Evolutionary conservation across 208 protist genomes (phyloP), one percentile per base, ranked within the genome.

Genomic region (Wallacemonas sp.): DNA sequence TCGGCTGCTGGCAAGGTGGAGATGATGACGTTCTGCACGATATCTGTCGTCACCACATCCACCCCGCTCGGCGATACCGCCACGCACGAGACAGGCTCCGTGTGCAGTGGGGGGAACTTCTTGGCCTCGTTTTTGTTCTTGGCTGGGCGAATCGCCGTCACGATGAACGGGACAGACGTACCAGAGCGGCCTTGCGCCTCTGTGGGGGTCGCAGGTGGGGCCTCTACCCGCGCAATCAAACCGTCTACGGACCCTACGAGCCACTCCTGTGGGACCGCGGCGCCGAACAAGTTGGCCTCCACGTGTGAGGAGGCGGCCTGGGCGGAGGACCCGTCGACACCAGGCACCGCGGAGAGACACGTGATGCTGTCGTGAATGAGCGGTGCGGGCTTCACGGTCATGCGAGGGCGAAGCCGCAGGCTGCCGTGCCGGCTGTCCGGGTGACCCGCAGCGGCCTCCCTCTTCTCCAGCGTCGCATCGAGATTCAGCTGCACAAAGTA

Each of bases 21-120:
- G 22, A 95, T 70, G 11, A 86, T 71, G 15, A 92, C 76, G 55
- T 91, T 88, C 63, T 95, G 90, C 14, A 87, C 86, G 67, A 95
- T 90, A 49, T 95, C 90, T 1, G 77, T 82, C 14, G 76, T 86
- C 15, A 93, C 42, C 38, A 95, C 81, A 65, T 89, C 84, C 28
- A 58, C 51, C 36, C 90, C 87, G 33, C 74, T 47, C 2, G 47
- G 17, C 3, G 88, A 91, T 39, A 91, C 85, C 3, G 86, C 79
- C 4, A 95, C 77, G 41, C 70, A 85, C 0, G 90, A 88, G 47
- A 93, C 79, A 21, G 90, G 86, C 56, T 95, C 86, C 39, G 66
- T 75, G 70, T 95, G 90, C 19, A 91, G 70, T 26, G 89, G 75
- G 0, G 73, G 68, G 62, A 72, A 75, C 15, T 24, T 56, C 46